Conservation (phyloP, 306 rosid species). For the Cucurbita maxima region DNA sequence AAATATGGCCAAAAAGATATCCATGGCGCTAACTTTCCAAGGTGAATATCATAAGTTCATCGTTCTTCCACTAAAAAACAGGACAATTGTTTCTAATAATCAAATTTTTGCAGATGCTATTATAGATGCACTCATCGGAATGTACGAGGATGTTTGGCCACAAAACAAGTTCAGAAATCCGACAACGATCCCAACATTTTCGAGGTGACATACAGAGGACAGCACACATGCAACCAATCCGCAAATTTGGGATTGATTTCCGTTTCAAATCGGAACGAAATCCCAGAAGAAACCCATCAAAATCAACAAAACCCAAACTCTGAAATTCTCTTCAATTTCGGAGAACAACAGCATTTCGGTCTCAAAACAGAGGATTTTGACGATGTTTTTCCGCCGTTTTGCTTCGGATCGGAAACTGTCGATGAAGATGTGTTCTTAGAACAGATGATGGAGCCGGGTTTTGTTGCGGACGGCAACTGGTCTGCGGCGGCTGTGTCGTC, state of each 20-base stretch:
- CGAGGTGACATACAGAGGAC: conserved; percentile 21
- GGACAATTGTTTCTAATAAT: no score
- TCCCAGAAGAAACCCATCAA: background rate
- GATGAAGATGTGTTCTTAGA: conserved; percentile 21
- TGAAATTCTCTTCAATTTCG: conserved; percentile 9
- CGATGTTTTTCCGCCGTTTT: conserved; percentile 28
- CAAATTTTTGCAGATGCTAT: conserved; percentile 22
- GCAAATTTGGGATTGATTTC: background rate
- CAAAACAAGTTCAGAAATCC: conserved; percentile 31
- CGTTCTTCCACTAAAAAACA: no score
- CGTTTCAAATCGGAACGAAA: background rate
- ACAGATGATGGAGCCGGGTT: conserved; percentile 16
- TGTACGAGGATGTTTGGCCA: conserved; percentile 23
- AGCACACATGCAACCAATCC: conserved; percentile 29
- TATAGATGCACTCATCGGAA: conserved; percentile 26
- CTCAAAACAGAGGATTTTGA: conserved; percentile 32
- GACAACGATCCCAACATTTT: conserved; percentile 17
- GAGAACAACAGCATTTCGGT: conserved; percentile 13
- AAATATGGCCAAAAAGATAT: conserved; percentile 88
- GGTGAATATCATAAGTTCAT: conserved; percentile 19
- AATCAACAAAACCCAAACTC: background rate
- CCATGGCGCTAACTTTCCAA: conserved; percentile 65
- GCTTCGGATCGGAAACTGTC: conserved; percentile 24
- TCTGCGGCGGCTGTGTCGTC: conserved; percentile 24
- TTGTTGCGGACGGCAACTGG: conserved; percentile 8